A percentile compares a stretch with the other conserved stretches of the same genome.
phyloP scores from a whole-genome alignment of 805 yeast genomes.

The Saccharomycopsis lassenensis region DNA sequence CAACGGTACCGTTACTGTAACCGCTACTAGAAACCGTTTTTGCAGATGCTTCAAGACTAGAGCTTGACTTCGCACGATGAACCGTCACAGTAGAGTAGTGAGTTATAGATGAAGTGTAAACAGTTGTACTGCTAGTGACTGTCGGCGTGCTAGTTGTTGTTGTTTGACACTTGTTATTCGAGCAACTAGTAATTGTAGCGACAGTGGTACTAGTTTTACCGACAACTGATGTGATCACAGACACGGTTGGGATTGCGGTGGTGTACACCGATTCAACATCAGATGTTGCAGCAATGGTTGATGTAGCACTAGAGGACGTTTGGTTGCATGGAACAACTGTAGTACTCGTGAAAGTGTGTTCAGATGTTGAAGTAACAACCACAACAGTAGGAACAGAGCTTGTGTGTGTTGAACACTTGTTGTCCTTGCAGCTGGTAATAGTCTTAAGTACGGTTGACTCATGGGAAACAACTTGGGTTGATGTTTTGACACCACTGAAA shows the following conservation, averaged over 20 bases:
- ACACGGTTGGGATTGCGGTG: neutral
- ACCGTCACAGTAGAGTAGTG: neutral
- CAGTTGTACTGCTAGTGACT: neutral
- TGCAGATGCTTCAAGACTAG: slow-evolving; percentile 18
- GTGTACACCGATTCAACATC: neutral
- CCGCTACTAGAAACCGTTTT: slow-evolving; percentile 10
- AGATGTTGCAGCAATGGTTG: neutral
- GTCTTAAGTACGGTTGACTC: slow-evolving; percentile 15
- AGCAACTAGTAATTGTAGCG: slow-evolving; percentile 19
- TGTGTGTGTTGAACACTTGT: slow-evolving; percentile 18
- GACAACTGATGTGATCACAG: slow-evolving; percentile 14
- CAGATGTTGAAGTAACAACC: slow-evolving; percentile 11
- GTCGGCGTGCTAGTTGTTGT: neutral
- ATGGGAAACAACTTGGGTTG: slow-evolving; percentile 3
- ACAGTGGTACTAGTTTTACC: slow-evolving; percentile 10
- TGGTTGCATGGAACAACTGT: too few species aligned
- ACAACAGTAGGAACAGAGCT: slow-evolving; percentile 19
- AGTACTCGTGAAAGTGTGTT: too few species aligned
- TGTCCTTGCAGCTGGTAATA: slow-evolving; percentile 19
- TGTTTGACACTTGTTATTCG: slow-evolving; percentile 7
- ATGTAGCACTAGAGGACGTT: slow-evolving; percentile 18
- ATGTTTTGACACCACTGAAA: neutral
- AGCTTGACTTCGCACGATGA: slow-evolving; percentile 7
- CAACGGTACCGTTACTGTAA: too few species aligned
- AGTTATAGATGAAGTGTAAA: neutral